Evolutionary conservation across 306 rosid genomes (phyloP).

Genomic region (Prosopis cineraria): DNA sequence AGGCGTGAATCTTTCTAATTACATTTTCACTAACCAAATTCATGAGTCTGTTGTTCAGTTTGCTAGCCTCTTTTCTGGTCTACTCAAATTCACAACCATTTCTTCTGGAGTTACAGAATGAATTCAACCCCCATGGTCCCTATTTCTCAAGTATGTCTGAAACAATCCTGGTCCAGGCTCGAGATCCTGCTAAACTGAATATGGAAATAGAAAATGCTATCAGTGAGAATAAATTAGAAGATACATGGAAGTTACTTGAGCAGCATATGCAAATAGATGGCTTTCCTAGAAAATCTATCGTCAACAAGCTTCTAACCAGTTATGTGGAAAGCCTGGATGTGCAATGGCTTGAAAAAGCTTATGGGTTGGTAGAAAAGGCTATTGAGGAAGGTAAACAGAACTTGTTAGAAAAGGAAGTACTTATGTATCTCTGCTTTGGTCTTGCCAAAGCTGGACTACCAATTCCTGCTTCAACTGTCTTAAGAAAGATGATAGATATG

Average conservation of each 20-base stretch:
- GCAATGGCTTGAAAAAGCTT: conserved; percentile 70
- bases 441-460: conserved; percentile 72
- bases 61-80: conserved; percentile 38
- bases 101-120: conserved; percentile 31
- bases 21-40: conserved; percentile 35
- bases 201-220: conserved; percentile 64
- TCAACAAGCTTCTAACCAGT: conserved; percentile 55
- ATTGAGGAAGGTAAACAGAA: conserved; percentile 58
- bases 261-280: conserved; percentile 82
- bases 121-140: conserved; percentile 20
- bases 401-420: conserved; percentile 68
- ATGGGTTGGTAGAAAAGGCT: conserved; percentile 67
- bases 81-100: conserved; percentile 27
- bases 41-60: conserved; percentile 32
- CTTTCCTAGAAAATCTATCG: conserved; percentile 74
- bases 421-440: conserved; percentile 69
- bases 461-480: conserved; percentile 65
- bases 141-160: conserved; percentile 51
- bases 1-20: conserved; percentile 1
- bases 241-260: conserved; percentile 76
- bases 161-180: conserved; percentile 76
- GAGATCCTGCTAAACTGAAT: conserved; percentile 65
- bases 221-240: conserved; percentile 47
- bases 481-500: conserved; percentile 71
- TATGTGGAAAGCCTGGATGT: conserved; percentile 62